These are phyloP conservation scores for Clonostachys rhizophaga DNA, from an alignment of 2,329 filamentous ascomycete genomes.

Conservation along the genomic window DNA sequence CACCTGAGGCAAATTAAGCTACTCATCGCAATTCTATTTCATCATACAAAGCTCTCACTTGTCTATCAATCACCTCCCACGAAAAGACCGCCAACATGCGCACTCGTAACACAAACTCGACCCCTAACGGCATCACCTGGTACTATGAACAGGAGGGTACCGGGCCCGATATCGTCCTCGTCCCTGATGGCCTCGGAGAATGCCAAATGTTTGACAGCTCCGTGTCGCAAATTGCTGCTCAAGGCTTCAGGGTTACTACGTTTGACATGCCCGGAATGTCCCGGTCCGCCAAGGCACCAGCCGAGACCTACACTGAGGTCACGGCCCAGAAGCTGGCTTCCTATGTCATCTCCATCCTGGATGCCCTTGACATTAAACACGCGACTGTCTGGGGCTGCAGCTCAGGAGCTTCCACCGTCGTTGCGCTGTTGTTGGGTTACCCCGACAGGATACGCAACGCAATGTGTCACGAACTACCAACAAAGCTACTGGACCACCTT, in stretches of 20 bases:
- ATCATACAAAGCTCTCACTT: too few species aligned
- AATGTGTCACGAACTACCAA: slow-evolving; percentile 1
- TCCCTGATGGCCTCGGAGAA: slow-evolving; percentile 1
- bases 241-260: slow-evolving; percentile 1
- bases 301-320: neutral
- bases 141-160: slow-evolving; percentile 3
- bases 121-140: neutral
- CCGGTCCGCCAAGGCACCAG: neutral
- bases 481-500: neutral
- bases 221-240: neutral
- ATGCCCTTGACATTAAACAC: neutral
- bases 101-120: neutral
- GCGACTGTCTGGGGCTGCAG: neutral
- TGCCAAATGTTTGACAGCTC: slow-evolving; percentile 1
- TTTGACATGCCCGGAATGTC: slow-evolving; percentile 4
- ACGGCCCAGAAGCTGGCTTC: slow-evolving; percentile 1
- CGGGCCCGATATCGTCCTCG: neutral
- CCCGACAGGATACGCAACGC: slow-evolving; percentile 1
- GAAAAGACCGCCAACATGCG: neutral
- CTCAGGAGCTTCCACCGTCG: neutral
- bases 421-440: neutral
- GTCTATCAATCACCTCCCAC: neutral
- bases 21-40: too few species aligned
- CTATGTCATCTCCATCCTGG: neutral
- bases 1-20: too few species aligned